A percentile compares a stretch with the other conserved stretches of the same genome.
Conservation (phyloP, 179 eudicot species). For the Patellifolia procumbens region DNA sequence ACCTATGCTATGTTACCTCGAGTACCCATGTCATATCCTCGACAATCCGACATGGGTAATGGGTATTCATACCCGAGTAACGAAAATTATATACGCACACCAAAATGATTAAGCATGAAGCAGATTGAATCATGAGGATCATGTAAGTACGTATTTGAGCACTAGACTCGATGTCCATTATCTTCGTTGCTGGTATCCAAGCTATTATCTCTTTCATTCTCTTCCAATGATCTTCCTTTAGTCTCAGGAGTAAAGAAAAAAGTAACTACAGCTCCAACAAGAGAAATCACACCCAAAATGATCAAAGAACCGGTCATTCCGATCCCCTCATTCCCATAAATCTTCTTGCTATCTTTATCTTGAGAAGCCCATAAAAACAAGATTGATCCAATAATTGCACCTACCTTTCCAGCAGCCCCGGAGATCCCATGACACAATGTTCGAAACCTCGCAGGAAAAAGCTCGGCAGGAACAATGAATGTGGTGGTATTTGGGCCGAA, state of each 20-base stretch:
- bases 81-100: too few species aligned
- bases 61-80: too few species aligned
- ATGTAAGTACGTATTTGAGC: conserved; percentile 7
- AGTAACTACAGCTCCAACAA: conserved; percentile 46
- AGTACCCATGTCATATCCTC: too few species aligned
- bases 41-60: too few species aligned
- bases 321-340: conserved; percentile 19
- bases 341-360: neutral
- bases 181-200: neutral
- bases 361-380: conserved; percentile 48
- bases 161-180: neutral
- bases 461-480: conserved; percentile 71
- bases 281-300: conserved; percentile 43
- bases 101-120: neutral
- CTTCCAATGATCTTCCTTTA: conserved; percentile 59
- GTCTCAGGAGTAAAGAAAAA: conserved; percentile 52
- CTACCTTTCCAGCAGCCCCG: conserved; percentile 53
- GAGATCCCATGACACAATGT: conserved; percentile 63
- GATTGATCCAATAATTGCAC: conserved; percentile 52
- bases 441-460: conserved; percentile 60
- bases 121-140: neutral
- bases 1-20: too few species aligned
- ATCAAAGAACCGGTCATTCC: conserved; percentile 33
- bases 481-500: conserved; percentile 75
- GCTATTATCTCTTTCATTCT: conserved; percentile 45